These are phyloP conservation scores for Trichophaea hybrida DNA, from an alignment of 2,329 filamentous ascomycete genomes.

Conservation along the genomic window DNA sequence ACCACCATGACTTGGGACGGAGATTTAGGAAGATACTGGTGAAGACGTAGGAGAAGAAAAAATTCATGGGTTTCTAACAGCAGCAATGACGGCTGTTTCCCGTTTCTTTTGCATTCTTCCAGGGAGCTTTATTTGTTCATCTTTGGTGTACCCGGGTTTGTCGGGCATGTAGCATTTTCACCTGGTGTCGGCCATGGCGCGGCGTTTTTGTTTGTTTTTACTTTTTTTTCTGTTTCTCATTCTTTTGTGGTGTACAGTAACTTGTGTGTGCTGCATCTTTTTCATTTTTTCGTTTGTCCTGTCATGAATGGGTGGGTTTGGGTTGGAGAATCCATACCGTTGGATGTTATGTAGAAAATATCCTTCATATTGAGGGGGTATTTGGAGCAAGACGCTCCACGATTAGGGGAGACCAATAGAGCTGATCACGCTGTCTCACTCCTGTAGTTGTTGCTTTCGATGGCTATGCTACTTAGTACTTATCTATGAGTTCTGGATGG, in stretches of 20 bases:
- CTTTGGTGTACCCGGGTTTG: conserved; percentile 6
- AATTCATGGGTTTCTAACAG: not conserved
- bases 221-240: conserved; percentile 8
- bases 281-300: not conserved
- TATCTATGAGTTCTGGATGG: too few relatives aligned
- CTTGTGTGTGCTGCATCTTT: not conserved
- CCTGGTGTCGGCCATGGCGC: not conserved
- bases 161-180: too few relatives aligned
- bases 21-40: conserved; percentile 22
- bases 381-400: too few relatives aligned
- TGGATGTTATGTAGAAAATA: too few relatives aligned
- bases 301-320: too few relatives aligned
- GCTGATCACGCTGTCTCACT: too few relatives aligned
- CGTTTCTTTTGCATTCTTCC: not conserved
- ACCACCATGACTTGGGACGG: conserved; percentile 13
- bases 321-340: too few relatives aligned
- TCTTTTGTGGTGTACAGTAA: not conserved
- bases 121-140: conserved; percentile 6
- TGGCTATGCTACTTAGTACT: too few relatives aligned
- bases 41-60: conserved; percentile 15
- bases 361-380: too few relatives aligned
- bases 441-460: too few relatives aligned
- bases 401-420: too few relatives aligned
- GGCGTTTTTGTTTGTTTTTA: conserved; percentile 10
- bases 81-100: not conserved